phyloP scores from a whole-genome alignment of 2,329 filamentous ascomycete genomes.

The Paramyrothecium roridum region DNA sequence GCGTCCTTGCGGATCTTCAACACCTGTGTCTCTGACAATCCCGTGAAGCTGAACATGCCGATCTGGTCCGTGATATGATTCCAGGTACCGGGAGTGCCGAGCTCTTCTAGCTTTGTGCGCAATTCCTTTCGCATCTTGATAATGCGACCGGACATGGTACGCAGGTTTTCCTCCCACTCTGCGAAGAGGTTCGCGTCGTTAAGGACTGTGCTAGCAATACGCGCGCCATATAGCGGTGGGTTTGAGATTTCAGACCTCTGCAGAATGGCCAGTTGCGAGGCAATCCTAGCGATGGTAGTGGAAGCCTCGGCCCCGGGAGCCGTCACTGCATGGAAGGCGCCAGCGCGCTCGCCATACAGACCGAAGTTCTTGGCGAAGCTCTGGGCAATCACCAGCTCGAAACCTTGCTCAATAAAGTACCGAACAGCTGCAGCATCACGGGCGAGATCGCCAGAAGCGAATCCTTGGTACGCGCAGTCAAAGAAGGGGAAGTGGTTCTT shows the following conservation, averaged over 20 bases:
- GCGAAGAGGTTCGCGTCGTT: constrained; percentile 79
- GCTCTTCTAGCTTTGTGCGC: constrained; percentile 75
- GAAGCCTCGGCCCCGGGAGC: constrained; percentile 65
- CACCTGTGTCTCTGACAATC: constrained; percentile 72
- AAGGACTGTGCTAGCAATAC: constrained; percentile 79
- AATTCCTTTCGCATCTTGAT: constrained; percentile 83
- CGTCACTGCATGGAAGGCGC: constrained; percentile 92
- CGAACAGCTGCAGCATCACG: constrained; percentile 89
- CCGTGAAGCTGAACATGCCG: constrained; percentile 98
- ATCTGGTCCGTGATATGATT: constrained; percentile 98
- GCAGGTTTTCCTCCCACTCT: constrained; percentile 90
- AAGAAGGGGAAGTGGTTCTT: constrained; percentile 97
- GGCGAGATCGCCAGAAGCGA: constrained; percentile 84
- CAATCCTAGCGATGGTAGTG: constrained; percentile 61
- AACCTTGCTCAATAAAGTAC: constrained; percentile 89
- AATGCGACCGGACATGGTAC: constrained; percentile 93
- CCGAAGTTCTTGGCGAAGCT: constrained; percentile 98
- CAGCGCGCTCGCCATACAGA: constrained; percentile 92
- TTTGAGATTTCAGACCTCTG: constrained; percentile 98
- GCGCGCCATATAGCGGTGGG: constrained; percentile 89
- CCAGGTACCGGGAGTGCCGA: constrained; percentile 87
- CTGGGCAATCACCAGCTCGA: constrained; percentile 84
- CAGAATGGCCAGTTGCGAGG: constrained; percentile 86
- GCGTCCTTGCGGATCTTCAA: constrained; percentile 64
- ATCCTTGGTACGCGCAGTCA: constrained; percentile 96